Conservation (phyloP, 2,329 filamentous ascomycete genomes). For the Talaromyces albobiverticillius region DNA sequence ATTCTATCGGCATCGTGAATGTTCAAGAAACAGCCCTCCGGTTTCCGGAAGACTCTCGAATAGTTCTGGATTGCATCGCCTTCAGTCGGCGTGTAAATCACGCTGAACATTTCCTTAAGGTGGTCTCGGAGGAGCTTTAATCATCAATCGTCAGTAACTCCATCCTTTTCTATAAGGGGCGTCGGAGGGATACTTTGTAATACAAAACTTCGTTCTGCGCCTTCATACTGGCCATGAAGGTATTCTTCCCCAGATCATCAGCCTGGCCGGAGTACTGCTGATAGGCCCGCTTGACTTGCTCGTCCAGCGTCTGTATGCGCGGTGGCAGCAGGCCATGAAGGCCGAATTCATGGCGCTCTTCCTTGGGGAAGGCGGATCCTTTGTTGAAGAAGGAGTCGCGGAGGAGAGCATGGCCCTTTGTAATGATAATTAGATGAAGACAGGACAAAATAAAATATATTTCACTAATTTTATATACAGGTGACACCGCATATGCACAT, state of each 20-base stretch:
- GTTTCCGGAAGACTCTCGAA: conserved; percentile 71
- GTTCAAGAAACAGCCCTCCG: conserved; percentile 78
- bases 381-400: conserved; percentile 68
- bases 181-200: conserved; percentile 60
- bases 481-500: background rate
- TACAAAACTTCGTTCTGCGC: conserved; percentile 83
- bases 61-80: conserved; percentile 85
- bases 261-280: conserved; percentile 66
- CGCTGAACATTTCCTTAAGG: conserved; percentile 79
- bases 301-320: conserved; percentile 69
- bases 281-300: conserved; percentile 75
- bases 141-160: background rate
- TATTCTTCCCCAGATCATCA: conserved; percentile 76
- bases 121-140: conserved; percentile 70
- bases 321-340: conserved; percentile 71
- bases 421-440: background rate
- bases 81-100: conserved; percentile 91
- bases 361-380: conserved; percentile 69
- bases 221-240: conserved; percentile 80
- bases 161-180: background rate
- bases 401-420: conserved; percentile 56
- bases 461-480: background rate
- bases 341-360: conserved; percentile 68
- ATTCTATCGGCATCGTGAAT: conserved; percentile 67
- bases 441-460: background rate